These are phyloP conservation scores for Clavispora vitiphila DNA, from an alignment of 805 yeast genomes.

Conservation along the genomic window DNA sequence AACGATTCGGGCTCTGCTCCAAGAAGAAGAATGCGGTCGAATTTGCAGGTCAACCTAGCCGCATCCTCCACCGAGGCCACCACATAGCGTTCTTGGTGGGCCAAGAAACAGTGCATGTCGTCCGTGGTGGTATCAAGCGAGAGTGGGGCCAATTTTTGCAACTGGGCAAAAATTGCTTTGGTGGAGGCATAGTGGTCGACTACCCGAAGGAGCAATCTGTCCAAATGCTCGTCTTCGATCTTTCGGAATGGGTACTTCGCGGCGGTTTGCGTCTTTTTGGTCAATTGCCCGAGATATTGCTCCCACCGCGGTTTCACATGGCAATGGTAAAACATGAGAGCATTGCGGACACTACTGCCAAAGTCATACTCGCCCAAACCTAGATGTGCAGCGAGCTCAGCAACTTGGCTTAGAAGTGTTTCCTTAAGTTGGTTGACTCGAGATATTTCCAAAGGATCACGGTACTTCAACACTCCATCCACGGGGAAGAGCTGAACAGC, in stretches of 20 bases:
- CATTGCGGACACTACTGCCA: slow-evolving; percentile 14
- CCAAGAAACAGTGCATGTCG: slow-evolving; percentile 1
- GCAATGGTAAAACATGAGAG: slow-evolving; percentile 14
- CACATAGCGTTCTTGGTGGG: background rate
- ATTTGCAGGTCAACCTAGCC: background rate
- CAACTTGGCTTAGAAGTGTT: slow-evolving; percentile 8
- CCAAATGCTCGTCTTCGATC: background rate
- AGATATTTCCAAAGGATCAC: background rate
- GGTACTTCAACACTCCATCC: background rate
- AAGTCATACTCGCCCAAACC: slow-evolving; percentile 13
- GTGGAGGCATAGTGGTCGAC: slow-evolving; percentile 6
- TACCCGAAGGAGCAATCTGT: background rate
- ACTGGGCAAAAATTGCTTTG: slow-evolving; percentile 6
- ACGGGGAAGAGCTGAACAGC: slow-evolving; percentile 9
- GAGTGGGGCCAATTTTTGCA: slow-evolving; percentile 5
- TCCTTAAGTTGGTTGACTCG: background rate
- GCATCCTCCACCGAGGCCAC: background rate
- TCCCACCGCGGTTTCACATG: slow-evolving; percentile 19
- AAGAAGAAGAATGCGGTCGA: slow-evolving; percentile 4
- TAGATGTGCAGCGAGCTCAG: slow-evolving; percentile 12
- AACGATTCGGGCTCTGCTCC: background rate
- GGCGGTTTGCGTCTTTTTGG: background rate
- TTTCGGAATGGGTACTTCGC: slow-evolving; percentile 9
- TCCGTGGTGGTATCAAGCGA: background rate
- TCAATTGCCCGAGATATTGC: slow-evolving; percentile 5